Base-by-base conservation (phyloP, 345 rosid species). In the Heritiera fomes region DNA sequence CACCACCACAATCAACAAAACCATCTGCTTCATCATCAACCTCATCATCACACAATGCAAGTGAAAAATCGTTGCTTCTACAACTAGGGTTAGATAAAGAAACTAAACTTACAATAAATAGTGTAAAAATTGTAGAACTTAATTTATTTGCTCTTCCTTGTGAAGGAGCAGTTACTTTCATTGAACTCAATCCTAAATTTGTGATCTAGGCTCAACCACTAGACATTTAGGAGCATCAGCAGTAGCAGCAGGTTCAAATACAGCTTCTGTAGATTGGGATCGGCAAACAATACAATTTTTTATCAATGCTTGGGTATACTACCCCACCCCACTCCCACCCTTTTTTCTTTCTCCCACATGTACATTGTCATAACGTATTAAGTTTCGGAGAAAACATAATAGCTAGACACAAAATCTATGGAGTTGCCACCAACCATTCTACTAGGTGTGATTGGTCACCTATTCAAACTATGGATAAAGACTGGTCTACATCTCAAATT, bases 251-350 rank as follows among this genome's bases (percentile, higher is more conserved):
- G 89, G 88, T 77, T 76, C 92, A 72, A 87, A 59, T 87, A 82
- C 92, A 71, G 71, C 87, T 85, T 82, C 97, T 78, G 53, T 91
- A 75, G 97, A 93, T 46, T 94, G 97, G 98, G 97, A 97, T 86
- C 85, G 90, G 45, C 89, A 90, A 80, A 97, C 99, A 13, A 84
- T 97, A 82, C 99, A 91, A 52, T 97, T 97, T 81, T 97, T 98
- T 79, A 87, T 94, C 88, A 94, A 91, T 93, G 95, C 98, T 84
- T 97, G 99, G 99, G 99, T 97, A 92, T 23, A 0, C 55, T 75
- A 56, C 66, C 46, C 50, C 4, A 38, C 10, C 5, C 9, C 15
- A 53, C 6, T 10, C 18, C 14, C 4, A 40, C 43, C 43, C 43
- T 0, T 4, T 40, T 70, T 70, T 70, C 7, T 49, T 4, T 67